Conservation (phyloP, 768 basidiomycete species). For the Trichaptum fuscoviolaceum region DNA sequence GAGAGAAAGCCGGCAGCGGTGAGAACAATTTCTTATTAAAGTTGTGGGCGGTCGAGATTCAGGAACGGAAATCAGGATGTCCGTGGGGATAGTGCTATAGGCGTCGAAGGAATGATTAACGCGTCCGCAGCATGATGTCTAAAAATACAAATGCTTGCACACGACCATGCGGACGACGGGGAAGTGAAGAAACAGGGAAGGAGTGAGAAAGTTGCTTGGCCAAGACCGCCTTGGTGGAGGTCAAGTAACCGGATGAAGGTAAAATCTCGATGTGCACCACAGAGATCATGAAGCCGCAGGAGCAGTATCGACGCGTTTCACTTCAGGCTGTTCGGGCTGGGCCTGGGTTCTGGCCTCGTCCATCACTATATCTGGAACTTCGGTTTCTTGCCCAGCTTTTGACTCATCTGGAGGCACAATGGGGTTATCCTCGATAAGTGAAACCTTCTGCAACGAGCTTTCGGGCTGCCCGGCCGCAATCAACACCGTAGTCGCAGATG, state of each 20-base stretch:
- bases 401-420: background rate
- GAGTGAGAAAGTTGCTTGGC: background rate
- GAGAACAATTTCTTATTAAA: background rate
- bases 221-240: slow-evolving; percentile 1
- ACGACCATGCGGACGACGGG: background rate
- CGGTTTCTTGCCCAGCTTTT: background rate
- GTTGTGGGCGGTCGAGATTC: background rate
- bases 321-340: background rate
- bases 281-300: background rate
- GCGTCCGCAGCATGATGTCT: background rate
- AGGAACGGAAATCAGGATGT: background rate
- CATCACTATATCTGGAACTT: background rate
- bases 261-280: background rate
- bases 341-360: background rate
- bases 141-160: background rate
- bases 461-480: background rate
- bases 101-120: background rate
- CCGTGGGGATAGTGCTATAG: background rate
- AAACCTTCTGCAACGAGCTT: background rate
- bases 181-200: background rate
- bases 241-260: background rate
- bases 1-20: background rate
- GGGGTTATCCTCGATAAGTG: background rate
- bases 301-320: background rate
- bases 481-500: background rate